Conservation (phyloP, 2,329 filamentous ascomycete genomes). For the Pyricularia sp. region DNA sequence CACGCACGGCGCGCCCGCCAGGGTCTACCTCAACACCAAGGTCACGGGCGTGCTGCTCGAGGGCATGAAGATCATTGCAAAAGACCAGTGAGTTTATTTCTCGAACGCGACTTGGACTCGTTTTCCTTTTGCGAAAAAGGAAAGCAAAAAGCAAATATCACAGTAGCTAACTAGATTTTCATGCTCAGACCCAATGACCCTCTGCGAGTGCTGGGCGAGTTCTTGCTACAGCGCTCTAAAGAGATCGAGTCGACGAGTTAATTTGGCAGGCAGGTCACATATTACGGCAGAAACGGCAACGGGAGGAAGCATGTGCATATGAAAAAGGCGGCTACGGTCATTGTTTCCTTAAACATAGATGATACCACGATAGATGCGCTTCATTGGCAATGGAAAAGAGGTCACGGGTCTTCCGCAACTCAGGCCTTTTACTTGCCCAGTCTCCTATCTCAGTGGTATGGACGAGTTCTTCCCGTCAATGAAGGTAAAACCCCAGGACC, state of each 20-base stretch:
- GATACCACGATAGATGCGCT: neutral
- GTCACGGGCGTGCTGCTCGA: constrained; percentile 60
- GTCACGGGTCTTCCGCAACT: neutral
- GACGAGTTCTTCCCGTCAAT: neutral
- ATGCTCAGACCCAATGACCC: constrained; percentile 53
- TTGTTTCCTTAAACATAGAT: neutral
- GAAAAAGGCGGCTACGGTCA: neutral
- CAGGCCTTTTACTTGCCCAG: neutral
- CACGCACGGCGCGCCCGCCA: constrained; percentile 57
- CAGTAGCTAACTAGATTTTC: neutral
- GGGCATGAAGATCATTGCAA: constrained; percentile 64
- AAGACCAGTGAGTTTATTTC: constrained; percentile 54
- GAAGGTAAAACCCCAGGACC: neutral
- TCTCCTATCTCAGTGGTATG: constrained; percentile 1
- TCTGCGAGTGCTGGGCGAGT: constrained; percentile 60
- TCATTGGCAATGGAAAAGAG: constrained; percentile 1
- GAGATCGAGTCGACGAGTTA: constrained; percentile 42
- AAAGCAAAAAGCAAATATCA: neutral
- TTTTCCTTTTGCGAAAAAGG: neutral
- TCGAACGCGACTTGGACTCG: constrained; percentile 4
- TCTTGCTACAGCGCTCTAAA: constrained; percentile 56
- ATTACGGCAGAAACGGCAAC: neutral
- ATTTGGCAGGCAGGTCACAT: neutral
- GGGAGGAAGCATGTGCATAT: neutral
- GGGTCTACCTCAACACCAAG: constrained; percentile 63